Conservation (phyloP, 495 filamentous ascomycete species). For the Delitschia confertaspora region DNA sequence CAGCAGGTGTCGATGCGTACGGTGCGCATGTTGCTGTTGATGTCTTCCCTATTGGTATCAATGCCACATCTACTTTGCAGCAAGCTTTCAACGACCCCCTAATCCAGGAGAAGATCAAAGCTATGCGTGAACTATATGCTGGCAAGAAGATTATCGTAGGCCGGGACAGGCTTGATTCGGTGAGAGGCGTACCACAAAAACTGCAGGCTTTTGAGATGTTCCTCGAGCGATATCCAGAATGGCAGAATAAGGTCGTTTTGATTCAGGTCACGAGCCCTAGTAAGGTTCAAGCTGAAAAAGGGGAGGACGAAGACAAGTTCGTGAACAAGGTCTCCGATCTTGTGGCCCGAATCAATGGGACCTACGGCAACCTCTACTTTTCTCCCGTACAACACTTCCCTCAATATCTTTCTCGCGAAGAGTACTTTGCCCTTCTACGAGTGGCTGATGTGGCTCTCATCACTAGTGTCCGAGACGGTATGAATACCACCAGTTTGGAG, state of each 20-base stretch:
- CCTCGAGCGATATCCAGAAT: conserved; percentile 76
- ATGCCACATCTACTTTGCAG: conserved; percentile 60
- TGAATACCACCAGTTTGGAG: conserved; percentile 93
- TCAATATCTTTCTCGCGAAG: conserved; percentile 74
- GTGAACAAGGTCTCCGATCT: conserved; percentile 78
- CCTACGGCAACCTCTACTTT: conserved; percentile 74
- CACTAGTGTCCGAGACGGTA: conserved; percentile 85
- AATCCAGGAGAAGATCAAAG: conserved; percentile 56
- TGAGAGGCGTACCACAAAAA: conserved; percentile 85
- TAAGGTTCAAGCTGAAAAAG: conserved; percentile 60
- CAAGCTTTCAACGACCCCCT: conserved; percentile 58
- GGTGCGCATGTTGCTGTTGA: conserved; percentile 80
- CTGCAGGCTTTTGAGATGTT: conserved; percentile 87
- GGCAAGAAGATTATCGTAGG: conserved; percentile 90
- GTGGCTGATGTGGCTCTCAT: conserved; percentile 83
- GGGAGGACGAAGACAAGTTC: conserved; percentile 57
- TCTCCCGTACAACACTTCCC: conserved; percentile 87
- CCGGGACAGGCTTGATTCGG: conserved; percentile 82
- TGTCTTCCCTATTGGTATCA: conserved; percentile 86
- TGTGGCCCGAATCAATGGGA: conserved; percentile 81
- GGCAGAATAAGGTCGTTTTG: conserved; percentile 83
- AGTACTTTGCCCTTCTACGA: conserved; percentile 85
- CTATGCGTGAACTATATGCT: conserved; percentile 61
- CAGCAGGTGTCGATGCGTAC: conserved; percentile 76
- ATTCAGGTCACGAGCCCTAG: conserved; percentile 91